Evolutionary conservation across 352 stramenopile genomes (phyloP).

Genomic region (Phytophthora quininea): DNA sequence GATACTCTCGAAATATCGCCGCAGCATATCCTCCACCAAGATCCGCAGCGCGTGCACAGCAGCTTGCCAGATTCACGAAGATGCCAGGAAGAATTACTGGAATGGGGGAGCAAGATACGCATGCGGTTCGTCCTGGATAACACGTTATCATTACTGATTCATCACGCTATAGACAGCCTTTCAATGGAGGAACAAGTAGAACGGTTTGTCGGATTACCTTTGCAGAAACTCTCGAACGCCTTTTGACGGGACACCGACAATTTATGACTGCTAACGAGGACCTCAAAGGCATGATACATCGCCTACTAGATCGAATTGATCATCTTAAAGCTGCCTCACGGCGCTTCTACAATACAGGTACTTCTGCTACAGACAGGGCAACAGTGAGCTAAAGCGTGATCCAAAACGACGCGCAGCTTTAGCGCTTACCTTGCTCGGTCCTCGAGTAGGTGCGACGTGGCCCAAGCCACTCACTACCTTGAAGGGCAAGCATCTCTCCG

Average conservation of each 20-base stretch:
- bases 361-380: too few relatives aligned
- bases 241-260: constrained; percentile 1
- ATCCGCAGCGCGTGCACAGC: neutral
- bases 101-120: constrained; percentile 8
- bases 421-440: neutral
- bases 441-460: neutral
- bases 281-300: neutral
- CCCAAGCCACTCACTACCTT: neutral
- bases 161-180: constrained; percentile 5
- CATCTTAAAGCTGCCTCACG: too few relatives aligned
- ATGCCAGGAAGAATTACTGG: constrained; percentile 2
- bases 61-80: neutral
- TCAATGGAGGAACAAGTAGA: constrained; percentile 6
- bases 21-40: constrained; percentile 5
- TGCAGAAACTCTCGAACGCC: constrained; percentile 1
- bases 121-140: constrained; percentile 8
- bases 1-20: constrained; percentile 7
- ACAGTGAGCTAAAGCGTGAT: too few relatives aligned
- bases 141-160: constrained; percentile 4
- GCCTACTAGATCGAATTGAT: constrained; percentile 1
- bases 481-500: neutral
- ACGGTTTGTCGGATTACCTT: constrained; percentile 16
- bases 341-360: too few relatives aligned
- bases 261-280: constrained; percentile 3
- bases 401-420: too few relatives aligned